Conservation (phyloP, 2,329 filamentous ascomycete genomes). For the Phyllosticta citriasiana region DNA sequence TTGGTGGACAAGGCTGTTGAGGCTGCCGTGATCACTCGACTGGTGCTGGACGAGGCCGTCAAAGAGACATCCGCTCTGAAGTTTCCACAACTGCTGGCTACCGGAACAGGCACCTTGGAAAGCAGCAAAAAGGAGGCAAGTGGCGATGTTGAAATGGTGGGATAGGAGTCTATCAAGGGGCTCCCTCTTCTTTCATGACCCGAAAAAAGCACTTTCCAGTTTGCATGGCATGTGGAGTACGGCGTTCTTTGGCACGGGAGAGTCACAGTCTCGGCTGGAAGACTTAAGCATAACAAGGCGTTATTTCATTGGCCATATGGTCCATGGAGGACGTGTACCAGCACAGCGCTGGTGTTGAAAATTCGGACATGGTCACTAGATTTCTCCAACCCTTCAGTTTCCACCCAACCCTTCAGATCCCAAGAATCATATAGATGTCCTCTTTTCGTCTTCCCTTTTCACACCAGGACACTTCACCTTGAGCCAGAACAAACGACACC, state of each 20-base stretch:
- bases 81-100: conserved; percentile 14
- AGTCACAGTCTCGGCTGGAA: no score
- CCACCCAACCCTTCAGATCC: no score
- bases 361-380: no score
- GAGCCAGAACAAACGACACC: no score
- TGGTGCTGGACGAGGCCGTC: conserved; percentile 52
- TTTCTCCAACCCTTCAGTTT: no score
- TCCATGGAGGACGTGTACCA: no score
- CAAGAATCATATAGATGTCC: no score
- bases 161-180: background rate
- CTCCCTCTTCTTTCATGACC: background rate
- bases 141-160: conserved; percentile 8
- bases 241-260: background rate
- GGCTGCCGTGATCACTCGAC: conserved; percentile 49
- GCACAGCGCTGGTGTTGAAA: no score
- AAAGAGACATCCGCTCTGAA: conserved; percentile 37
- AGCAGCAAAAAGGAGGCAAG: background rate
- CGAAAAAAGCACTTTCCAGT: background rate
- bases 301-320: no score
- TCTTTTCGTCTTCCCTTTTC: no score
- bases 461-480: no score
- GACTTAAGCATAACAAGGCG: no score
- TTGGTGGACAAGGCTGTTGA: conserved; percentile 55
- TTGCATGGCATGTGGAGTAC: background rate
- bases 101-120: background rate